Evolutionary conservation across 495 filamentous ascomycete species (phyloP), one percentile per base, ranked within the genome.

Genomic region (Penicillium flavigenum): DNA sequence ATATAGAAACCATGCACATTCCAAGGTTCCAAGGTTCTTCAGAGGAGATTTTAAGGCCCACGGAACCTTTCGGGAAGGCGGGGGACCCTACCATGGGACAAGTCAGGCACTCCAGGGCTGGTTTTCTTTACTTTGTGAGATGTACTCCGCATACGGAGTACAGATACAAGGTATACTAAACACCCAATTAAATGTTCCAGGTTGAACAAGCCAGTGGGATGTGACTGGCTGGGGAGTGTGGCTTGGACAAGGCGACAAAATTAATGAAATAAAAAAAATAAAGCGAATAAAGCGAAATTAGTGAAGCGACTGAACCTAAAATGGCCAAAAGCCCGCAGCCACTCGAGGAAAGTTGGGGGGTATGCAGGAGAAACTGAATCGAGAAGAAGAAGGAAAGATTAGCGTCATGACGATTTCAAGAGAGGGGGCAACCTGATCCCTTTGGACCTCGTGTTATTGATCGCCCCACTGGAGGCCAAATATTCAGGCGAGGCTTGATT

Each of bases 381-480:
- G 51, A 53, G 51, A 53, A 39, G 49, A 42, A 41, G n/a, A 52
- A 32, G 38, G 16, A 42, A 42, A 27, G 38, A 53, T 53, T 39
- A 14, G 26, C 49, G 34, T 6, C 14, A 44, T 53, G 51, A 53
- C 51, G 51, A 53, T 16, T 34, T n/a, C 14, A 5, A 19, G 32
- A 39, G 51, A 51, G 34, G 34, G 50, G 26, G 50, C 16, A 4
- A 16, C 32, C 34, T 22, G 34, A 24, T 38, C 32, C 47, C 32
- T 16, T 26, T 34, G 19, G 29, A 24, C 3, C 56, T 60, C 60
- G 57, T 63, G 56, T 56, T 63, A 59, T 55, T 52, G 53, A 46
- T 56, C 26, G 52, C 60, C 60, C 51, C 56, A 50, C 5, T 26
- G 43, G 22, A 24, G 22, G 19, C 53, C 29, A 32, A 53, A 47